Base-by-base conservation (phyloP, 345 rosid genomes). In the Acer campestre region DNA sequence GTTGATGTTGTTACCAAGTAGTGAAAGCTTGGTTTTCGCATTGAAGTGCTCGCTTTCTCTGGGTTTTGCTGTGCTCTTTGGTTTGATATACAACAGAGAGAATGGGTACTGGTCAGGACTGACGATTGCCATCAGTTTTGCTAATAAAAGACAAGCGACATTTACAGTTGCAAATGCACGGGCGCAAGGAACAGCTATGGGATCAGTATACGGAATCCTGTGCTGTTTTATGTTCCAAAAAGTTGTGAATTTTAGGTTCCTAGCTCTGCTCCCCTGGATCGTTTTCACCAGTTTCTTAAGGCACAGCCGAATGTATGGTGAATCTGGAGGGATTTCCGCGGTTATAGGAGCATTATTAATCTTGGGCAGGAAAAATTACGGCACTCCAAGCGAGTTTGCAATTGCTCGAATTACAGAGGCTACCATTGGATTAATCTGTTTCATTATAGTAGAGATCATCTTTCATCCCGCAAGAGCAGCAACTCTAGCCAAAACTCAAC, bases 81-180 rank as follows among this genome's bases (percentile, higher is more conserved):
- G 97, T 46, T 67, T 90, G 61, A 59, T 86, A 44, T 92, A 85
- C 75, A 79, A 87, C 75, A 88, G 46, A 63, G 48, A 85, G 68
- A 83, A 89, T 48, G 97, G 91, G n/a, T 86, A 89, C 55, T 92
- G 97, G 97, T 89, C 97, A 20, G 97, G 97, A 59, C 85, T 92
- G 55, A 86, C 90, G 11, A 90, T 88, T 62, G 97, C 97, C 68
- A 89, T 90, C 42, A 86, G 97, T 72, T 82, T 92, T 64, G 86
- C 82, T 14, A 82, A 80, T 18, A 88, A 87, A 8, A 81, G 92
- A 71, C 92, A 89, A 61, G 89, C 94, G 27, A 89, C 89, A 40
- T 79, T 92, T 49, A 80, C 86, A 22, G 70, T 84, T 2, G 86
- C 97, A 0, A 92, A 92, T 81, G 87, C 94, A 29, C 85, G 97